These are phyloP conservation scores for Sporothrix pseudoabietina DNA, from an alignment of 2,329 filamentous ascomycete genomes.

Conservation along the genomic window DNA sequence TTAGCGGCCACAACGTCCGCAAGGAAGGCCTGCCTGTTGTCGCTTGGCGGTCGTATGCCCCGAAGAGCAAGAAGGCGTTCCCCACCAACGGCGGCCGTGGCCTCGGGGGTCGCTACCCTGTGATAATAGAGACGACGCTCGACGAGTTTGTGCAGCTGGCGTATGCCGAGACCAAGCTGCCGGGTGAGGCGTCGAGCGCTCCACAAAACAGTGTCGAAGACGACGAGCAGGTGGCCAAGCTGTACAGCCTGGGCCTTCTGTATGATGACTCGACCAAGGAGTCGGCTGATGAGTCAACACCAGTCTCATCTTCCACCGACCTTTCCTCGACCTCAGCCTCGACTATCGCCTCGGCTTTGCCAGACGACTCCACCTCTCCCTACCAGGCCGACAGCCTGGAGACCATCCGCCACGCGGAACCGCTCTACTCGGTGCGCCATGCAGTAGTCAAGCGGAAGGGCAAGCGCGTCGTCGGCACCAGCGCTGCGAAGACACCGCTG, in stretches of 20 bases:
- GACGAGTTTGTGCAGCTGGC: conserved; percentile 24
- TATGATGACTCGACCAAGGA: not conserved
- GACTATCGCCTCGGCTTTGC: not conserved
- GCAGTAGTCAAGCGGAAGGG: conserved; percentile 15
- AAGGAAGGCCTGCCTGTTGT: not conserved
- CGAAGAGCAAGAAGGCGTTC: not conserved
- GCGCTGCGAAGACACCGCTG: conserved; percentile 27
- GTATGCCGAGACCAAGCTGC: not conserved
- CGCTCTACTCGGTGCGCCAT: conserved; percentile 27
- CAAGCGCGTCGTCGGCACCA: not conserved
- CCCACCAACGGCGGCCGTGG: not conserved
- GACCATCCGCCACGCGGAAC: conserved; percentile 21
- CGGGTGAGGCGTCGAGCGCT: not conserved
- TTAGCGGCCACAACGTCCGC: not conserved
- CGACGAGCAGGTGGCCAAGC: conserved; percentile 18
- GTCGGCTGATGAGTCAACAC: not conserved
- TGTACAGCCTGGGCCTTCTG: conserved; percentile 20
- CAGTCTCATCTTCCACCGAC: too few species aligned
- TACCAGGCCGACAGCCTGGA: conserved; percentile 27
- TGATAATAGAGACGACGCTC: conserved; percentile 17
- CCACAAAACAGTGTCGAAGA: not conserved
- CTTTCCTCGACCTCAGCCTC: too few species aligned
- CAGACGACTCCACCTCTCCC: not conserved
- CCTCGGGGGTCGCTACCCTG: not conserved
- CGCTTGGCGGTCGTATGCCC: not conserved